phyloP scores from a whole-genome alignment of 805 yeast genomes.

The Wickerhamomyces kurtzmanii region DNA sequence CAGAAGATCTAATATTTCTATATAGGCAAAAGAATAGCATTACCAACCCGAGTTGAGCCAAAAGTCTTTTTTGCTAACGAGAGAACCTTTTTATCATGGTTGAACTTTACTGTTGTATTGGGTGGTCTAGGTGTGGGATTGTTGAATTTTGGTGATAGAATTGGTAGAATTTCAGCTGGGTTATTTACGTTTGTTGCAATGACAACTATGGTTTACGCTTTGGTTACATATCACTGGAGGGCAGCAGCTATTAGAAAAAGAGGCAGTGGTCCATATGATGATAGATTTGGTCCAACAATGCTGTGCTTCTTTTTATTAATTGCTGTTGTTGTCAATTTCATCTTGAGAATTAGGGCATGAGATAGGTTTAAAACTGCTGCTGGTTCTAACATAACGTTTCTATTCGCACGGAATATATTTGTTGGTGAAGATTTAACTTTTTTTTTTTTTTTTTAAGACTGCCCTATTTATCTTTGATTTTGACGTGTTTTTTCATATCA shows the following conservation, averaged over 20 bases:
- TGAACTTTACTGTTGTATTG: constrained; percentile 94
- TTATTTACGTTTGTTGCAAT: constrained; percentile 92
- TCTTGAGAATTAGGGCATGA: constrained; percentile 62
- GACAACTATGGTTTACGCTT: constrained; percentile 96
- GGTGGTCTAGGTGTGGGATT: constrained; percentile 96
- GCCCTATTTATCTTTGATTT: no score
- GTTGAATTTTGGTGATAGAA: constrained; percentile 89
- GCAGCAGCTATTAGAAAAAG: constrained; percentile 96
- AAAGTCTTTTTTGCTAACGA: constrained; percentile 98
- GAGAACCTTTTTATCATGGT: constrained; percentile 96
- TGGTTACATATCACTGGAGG: constrained; percentile 97
- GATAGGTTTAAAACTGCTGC: constrained; percentile 8
- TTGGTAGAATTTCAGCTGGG: constrained; percentile 90
- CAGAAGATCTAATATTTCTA: not conserved
- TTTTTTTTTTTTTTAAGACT: no score
- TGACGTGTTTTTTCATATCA: no score
- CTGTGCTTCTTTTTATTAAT: constrained; percentile 85
- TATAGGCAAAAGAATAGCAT: constrained; percentile 79
- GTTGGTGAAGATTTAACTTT: no score
- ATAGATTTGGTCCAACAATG: constrained; percentile 97
- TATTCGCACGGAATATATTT: no score
- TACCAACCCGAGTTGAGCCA: constrained; percentile 98
- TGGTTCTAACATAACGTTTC: not conserved
- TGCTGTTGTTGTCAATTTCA: constrained; percentile 90
- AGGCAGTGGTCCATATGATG: constrained; percentile 99